phyloP scores from a whole-genome alignment of 2,329 filamentous ascomycete species.

The Aspergillus sp. region DNA sequence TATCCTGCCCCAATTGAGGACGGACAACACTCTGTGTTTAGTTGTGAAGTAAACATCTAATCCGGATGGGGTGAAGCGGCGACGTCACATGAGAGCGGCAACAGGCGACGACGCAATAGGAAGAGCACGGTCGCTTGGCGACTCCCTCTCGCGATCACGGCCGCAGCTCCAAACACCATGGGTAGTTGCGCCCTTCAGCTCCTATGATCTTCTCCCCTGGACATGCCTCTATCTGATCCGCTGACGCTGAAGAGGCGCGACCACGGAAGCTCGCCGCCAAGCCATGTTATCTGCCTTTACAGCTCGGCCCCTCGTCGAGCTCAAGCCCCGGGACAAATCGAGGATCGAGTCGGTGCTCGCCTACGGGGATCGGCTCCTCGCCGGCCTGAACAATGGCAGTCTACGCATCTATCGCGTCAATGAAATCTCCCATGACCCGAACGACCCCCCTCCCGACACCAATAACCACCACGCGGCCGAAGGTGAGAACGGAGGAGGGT shows the following conservation, averaged over 20 bases:
- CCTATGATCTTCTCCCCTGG: constrained; percentile 8
- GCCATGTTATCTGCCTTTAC: constrained; percentile 95
- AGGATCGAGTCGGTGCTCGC: constrained; percentile 95
- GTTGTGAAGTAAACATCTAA: too few species aligned
- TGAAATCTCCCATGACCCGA: constrained; percentile 51
- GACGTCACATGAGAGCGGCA: constrained; percentile 17
- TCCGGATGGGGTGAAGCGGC: constrained; percentile 2
- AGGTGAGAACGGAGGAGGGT: constrained; percentile 13
- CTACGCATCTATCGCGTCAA: constrained; percentile 91
- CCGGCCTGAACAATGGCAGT: constrained; percentile 85
- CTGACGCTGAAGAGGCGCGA: constrained; percentile 17
- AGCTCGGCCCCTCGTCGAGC: constrained; percentile 93
- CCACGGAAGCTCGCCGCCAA: constrained; percentile 18
- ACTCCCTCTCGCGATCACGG: background rate
- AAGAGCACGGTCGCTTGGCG: background rate
- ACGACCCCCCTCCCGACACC: background rate
- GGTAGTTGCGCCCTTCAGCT: constrained; percentile 1
- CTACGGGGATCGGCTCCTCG: constrained; percentile 87
- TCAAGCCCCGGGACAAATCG: constrained; percentile 91
- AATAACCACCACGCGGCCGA: constrained; percentile 12
- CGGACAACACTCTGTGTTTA: background rate
- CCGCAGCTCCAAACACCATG: constrained; percentile 9
- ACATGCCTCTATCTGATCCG: constrained; percentile 16
- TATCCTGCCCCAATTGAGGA: background rate
- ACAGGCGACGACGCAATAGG: background rate